These are phyloP conservation scores for Schoenoplectus tabernaemontani DNA, from an alignment of 202 grass and related monocot species.

Conservation along the genomic window DNA sequence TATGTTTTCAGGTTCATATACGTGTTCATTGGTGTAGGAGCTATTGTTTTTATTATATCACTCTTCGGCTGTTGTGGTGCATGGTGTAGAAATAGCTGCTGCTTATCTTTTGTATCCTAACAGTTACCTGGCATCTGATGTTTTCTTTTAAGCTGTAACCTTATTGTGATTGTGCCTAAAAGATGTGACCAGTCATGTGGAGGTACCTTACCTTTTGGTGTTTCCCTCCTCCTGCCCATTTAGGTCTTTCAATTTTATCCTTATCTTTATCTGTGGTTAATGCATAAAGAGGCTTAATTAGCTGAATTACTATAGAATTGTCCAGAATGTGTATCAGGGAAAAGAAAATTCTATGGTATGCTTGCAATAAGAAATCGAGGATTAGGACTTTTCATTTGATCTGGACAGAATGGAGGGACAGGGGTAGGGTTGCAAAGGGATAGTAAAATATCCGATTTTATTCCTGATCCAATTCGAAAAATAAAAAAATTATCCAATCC, in stretches of 20 bases:
- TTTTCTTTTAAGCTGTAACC: background rate
- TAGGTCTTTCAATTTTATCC: too few relatives aligned
- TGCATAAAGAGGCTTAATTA: background rate
- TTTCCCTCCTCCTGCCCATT: background rate
- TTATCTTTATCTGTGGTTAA: too few relatives aligned
- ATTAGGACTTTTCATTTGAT: too few relatives aligned
- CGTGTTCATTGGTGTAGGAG: conserved; percentile 72
- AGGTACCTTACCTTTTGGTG: background rate
- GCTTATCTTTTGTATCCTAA: conserved; percentile 93
- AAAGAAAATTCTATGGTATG: too few relatives aligned
- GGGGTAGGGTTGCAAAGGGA: too few relatives aligned
- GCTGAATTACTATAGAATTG: background rate
- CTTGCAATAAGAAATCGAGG: too few relatives aligned
- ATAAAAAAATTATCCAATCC: too few relatives aligned
- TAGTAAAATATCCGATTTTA: too few relatives aligned
- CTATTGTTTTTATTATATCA: conserved; percentile 66
- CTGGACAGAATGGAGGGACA: background rate
- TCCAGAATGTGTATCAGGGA: background rate
- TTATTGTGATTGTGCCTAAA: conserved; percentile 7
- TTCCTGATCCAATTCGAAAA: too few relatives aligned
- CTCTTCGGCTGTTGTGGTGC: conserved; percentile 79
- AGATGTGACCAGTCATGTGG: background rate
- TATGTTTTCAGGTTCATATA: conserved; percentile 88
- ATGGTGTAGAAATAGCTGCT: conserved; percentile 74
- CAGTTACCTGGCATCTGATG: conserved; percentile 11